Evolutionary conservation across 2,329 filamentous ascomycete genomes (phyloP), one percentile per base, ranked within the genome.

Genomic region (Aspergillus sp.): DNA sequence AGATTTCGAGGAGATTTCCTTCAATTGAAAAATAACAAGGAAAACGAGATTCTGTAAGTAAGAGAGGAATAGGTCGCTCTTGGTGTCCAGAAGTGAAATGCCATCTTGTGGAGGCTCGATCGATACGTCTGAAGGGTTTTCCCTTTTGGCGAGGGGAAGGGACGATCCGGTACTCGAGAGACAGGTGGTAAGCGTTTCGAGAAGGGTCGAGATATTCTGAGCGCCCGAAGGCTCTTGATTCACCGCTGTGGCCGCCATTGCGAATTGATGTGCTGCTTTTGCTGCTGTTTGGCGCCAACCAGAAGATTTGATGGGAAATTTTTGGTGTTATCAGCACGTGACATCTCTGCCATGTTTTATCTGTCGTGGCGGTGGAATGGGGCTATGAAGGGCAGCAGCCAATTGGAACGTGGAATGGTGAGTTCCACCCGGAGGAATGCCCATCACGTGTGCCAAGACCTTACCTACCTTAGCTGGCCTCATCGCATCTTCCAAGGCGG

Each of bases 1-100:
- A 4, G 10, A 7, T 36, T 50, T 35, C 45, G 47, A 62, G 57
- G 30, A 67, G 48, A 61, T 82, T 81, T 46, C 55, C 30, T 88
- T 82, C 13, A 97, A 68, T 60, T 94, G 91, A 32, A 94, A 69
- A 2, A 95, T 73, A 36, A 95, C 85, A 33, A 95, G 73, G 56
- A 95, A 95, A 36, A 93, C 88, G 4, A 97, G 81, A 59, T 95
- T 94, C 60, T 98, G 91, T 0, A 98, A 76, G 68, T 98, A 98
- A 4, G 91, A 91, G 33, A 98, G 82, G 12, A 98, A 82, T n/a
- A 98, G 78, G 64, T 98, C 93, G 69, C 94, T 97, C 72, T 98
- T 98, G 52, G 88, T 83, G 62, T 97, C 90, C 59, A 98, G 83
- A 1, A 98, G 81, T 0, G 93, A 96, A 46, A 98, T 93, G 61